Base-by-base conservation (phyloP, 129 eudicot species). In the Kitagawia praeruptora region DNA sequence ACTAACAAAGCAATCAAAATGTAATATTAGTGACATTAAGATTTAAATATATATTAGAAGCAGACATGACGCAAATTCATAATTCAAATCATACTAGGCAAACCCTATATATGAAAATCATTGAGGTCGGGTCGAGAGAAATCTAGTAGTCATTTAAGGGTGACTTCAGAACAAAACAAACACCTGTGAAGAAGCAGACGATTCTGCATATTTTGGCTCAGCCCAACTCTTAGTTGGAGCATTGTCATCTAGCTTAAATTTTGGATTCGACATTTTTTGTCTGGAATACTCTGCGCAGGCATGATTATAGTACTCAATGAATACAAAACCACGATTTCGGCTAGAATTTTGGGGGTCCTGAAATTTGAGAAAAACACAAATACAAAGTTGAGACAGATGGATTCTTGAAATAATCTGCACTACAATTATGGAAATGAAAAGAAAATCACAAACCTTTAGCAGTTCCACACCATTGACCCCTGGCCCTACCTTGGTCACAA, bases 161-260 rank as follows among this genome's bases (percentile, higher is more conserved):
- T 9, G 63, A 37, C 25, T 5, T 0, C 5, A 19, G 53, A 40
- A 8, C 46, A 19, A 34, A 75, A 53, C 42, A 53, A 53, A 58
- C 70, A 92, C 97, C 93, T 90, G 96, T 13, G 98, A 91, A 63
- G 89, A 51, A 79, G 96, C 86, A 45, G 98, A 87, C 69, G 96
- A 84, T 63, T 93, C 98, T 1, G 89, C 90, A 84, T 84, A 92
- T 84, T 89, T 92, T 0, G 99, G 96, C 79, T 96, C 99, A 74
- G 99, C 99, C 99, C 99, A 96, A 77, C 97, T 96, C 80, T 92
- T 96, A 28, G 97, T 96, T 79, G 99, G 99, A 71, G 96, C 88
- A 77, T 92, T 90, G 51, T 87, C 97, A 71, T 87, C 96, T 48
- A 96, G 99, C 85, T 92, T 96, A 77, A 96, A 96, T 34, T 92